phyloP scores from a whole-genome alignment of 441 rosid species.

The Mallotus japonicus region DNA sequence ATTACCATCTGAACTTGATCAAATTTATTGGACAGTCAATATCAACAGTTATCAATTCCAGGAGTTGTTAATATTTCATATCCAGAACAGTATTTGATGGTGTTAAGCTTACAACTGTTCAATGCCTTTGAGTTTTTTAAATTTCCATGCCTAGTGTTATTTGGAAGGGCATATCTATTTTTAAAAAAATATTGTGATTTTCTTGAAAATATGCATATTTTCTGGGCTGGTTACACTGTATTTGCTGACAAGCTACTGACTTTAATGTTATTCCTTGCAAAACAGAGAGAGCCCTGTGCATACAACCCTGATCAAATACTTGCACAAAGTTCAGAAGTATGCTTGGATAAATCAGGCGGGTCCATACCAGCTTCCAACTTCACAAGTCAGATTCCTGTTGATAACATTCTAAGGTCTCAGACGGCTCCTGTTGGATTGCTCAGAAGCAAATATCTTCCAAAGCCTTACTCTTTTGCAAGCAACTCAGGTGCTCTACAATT shows the following conservation, averaged over 20 bases:
- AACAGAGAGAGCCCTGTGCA: conserved; percentile 33
- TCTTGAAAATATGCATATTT: background rate
- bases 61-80: background rate
- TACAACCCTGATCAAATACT: conserved; percentile 33
- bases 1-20: background rate
- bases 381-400: conserved; percentile 39
- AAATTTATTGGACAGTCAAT: conserved; percentile 2
- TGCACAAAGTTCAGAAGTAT: conserved; percentile 35
- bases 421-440: conserved; percentile 35
- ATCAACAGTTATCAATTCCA: background rate
- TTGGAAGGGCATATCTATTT: no score
- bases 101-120: background rate
- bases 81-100: background rate
- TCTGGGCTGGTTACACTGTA: background rate
- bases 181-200: no score
- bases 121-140: no score
- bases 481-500: conserved; percentile 41
- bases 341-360: conserved; percentile 33
- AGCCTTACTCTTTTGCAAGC: conserved; percentile 43
- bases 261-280: conserved; percentile 10
- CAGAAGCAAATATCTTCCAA: conserved; percentile 36
- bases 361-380: conserved; percentile 26
- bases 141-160: no score
- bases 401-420: conserved; percentile 34
- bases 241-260: conserved; percentile 14